Evolutionary conservation across 192 early-diverging fungal genomes (phyloP).

Genomic region (Geranomyces variabilis): DNA sequence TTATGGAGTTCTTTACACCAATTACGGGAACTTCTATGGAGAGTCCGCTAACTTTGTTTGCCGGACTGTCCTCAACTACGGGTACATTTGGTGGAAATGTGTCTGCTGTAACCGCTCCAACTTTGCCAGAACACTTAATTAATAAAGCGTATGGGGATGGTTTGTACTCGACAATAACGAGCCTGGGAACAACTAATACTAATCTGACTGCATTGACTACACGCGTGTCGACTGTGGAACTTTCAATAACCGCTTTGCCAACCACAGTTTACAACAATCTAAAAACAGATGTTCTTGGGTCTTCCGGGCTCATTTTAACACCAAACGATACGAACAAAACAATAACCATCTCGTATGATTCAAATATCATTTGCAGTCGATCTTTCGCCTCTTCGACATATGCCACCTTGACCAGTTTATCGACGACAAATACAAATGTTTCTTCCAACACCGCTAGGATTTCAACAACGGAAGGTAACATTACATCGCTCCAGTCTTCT

Average conservation of each 20-base stretch:
- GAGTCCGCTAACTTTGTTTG: background rate
- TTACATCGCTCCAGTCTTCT: background rate
- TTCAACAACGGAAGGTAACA: background rate
- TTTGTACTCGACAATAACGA: background rate
- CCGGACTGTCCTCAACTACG: background rate
- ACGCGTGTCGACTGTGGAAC: background rate
- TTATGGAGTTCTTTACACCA: conserved; percentile 3
- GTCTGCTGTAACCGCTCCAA: background rate
- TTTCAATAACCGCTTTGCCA: background rate
- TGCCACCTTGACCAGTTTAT: too few relatives aligned
- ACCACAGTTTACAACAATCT: background rate
- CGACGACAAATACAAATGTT: too few relatives aligned
- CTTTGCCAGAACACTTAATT: background rate
- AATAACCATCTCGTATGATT: too few relatives aligned
- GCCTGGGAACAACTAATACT: background rate
- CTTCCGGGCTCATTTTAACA: too few relatives aligned
- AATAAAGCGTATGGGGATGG: background rate
- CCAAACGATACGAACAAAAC: too few relatives aligned
- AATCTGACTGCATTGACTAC: background rate
- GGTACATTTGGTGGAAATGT: background rate
- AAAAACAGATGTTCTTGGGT: too few relatives aligned
- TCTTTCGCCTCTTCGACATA: too few relatives aligned
- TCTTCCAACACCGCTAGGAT: too few relatives aligned
- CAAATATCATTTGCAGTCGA: too few relatives aligned
- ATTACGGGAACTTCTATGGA: background rate